Evolutionary conservation across 164 flowering plant species (phyloP).

Genomic region (Berberis vulgaris): DNA sequence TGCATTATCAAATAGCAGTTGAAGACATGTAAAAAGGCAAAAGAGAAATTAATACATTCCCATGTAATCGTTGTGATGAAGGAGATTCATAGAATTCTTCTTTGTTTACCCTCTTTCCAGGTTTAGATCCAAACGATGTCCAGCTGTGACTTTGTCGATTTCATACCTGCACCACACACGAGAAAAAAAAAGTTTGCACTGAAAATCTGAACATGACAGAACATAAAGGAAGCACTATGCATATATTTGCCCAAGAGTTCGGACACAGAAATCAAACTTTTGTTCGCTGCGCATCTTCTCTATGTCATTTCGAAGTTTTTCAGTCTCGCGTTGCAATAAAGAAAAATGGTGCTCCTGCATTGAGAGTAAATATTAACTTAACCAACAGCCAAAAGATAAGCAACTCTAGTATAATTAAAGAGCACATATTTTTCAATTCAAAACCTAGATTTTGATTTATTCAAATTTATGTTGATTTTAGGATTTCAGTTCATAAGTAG

Average conservation of each 20-base stretch:
- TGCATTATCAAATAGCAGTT: slow-evolving; percentile 11
- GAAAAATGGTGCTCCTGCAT: slow-evolving; percentile 74
- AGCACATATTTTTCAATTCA: no score
- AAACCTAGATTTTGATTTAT: no score
- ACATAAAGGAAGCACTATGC: not conserved
- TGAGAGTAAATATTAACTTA: not conserved
- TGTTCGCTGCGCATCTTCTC: slow-evolving; percentile 82
- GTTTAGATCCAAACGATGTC: slow-evolving; percentile 59
- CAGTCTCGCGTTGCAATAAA: slow-evolving; percentile 59
- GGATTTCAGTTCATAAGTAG: no score
- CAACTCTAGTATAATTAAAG: not conserved
- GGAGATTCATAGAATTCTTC: not conserved
- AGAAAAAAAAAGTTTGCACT: not conserved
- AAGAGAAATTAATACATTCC: not conserved
- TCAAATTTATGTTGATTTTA: no score
- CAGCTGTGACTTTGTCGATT: slow-evolving; percentile 64
- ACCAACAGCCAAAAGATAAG: not conserved
- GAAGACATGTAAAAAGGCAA: not conserved
- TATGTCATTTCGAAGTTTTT: slow-evolving; percentile 60
- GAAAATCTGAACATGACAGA: not conserved
- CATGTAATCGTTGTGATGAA: not conserved
- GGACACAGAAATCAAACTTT: slow-evolving; percentile 33
- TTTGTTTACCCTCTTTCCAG: slow-evolving; percentile 55
- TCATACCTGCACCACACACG: slow-evolving; percentile 38
- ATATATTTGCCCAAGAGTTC: not conserved